Percentiles rank a stretch among this genome's conserved stretches.
Conservation (phyloP, 2,329 filamentous ascomycete species). For the Waltergamsia citrina region DNA sequence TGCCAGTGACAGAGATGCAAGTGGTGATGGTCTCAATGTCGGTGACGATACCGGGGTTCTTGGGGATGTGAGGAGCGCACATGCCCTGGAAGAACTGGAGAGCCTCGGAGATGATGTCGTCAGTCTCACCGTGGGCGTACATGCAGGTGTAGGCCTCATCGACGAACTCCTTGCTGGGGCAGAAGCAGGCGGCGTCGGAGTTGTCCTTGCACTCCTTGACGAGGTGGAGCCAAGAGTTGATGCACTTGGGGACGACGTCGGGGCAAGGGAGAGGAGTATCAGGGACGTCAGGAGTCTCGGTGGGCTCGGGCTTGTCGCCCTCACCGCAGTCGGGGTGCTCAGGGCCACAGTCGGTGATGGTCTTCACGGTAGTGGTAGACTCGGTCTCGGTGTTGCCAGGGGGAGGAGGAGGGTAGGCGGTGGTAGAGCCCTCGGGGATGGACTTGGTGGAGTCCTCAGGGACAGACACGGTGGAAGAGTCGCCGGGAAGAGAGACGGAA, state of each 20-base stretch:
- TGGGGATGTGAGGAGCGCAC: constrained; percentile 63
- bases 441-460: neutral
- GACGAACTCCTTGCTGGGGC: constrained; percentile 68
- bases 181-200: constrained; percentile 78
- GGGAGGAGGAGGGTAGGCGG: constrained; percentile 4
- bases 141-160: constrained; percentile 75
- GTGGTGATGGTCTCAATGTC: constrained; percentile 56
- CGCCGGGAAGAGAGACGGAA: neutral
- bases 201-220: constrained; percentile 68
- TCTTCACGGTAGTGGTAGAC: constrained; percentile 37
- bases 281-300: constrained; percentile 2
- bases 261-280: constrained; percentile 48
- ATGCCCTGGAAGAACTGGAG: constrained; percentile 85
- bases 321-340: constrained; percentile 42
- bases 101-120: constrained; percentile 58
- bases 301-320: constrained; percentile 9
- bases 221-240: constrained; percentile 80
- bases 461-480: constrained; percentile 5
- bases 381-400: constrained; percentile 33
- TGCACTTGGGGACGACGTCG: constrained; percentile 69
- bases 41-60: constrained; percentile 82
- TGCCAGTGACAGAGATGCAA: constrained; percentile 44
- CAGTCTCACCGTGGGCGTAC: constrained; percentile 60
- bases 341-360: constrained; percentile 39
- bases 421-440: constrained; percentile 3